These are phyloP conservation scores for Theileria parva DNA, from an alignment of 169 alveolate genomes.

Conservation along the genomic window DNA sequence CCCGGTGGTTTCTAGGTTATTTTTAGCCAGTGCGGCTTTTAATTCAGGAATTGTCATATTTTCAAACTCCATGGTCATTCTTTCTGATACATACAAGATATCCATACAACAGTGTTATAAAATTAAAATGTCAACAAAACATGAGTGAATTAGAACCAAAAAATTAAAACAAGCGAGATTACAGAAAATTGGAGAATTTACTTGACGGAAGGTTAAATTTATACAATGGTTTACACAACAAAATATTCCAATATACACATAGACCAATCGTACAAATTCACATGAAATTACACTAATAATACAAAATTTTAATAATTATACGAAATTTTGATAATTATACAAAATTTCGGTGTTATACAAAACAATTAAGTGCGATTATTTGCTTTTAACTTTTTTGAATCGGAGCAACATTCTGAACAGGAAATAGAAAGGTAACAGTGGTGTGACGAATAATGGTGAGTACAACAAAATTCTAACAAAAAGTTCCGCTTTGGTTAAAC, in stretches of 20 bases:
- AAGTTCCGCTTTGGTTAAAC: not conserved
- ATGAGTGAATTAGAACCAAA: not conserved
- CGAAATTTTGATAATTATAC: too few relatives aligned
- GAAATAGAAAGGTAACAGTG: constrained; percentile 4
- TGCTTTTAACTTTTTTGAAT: not conserved
- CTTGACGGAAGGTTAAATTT: not conserved
- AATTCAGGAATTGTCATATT: constrained; percentile 55
- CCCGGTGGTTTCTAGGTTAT: constrained; percentile 51
- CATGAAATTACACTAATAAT: too few relatives aligned
- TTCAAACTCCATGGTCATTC: constrained; percentile 26
- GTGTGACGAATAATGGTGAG: not conserved
- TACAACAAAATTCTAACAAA: not conserved
- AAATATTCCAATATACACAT: not conserved
- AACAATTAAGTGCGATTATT: not conserved
- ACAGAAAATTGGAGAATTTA: not conserved
- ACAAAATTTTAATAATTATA: too few relatives aligned
- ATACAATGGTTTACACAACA: not conserved
- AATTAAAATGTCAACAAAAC: not conserved
- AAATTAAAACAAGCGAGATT: not conserved
- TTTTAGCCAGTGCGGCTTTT: constrained; percentile 29
- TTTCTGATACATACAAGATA: not conserved
- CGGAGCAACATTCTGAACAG: not conserved
- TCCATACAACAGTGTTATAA: constrained; percentile 9
- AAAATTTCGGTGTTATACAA: not conserved
- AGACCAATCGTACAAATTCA: not conserved